Evolutionary conservation across 2,329 filamentous ascomycete genomes (phyloP).

Genomic region (Alternaria atra): DNA sequence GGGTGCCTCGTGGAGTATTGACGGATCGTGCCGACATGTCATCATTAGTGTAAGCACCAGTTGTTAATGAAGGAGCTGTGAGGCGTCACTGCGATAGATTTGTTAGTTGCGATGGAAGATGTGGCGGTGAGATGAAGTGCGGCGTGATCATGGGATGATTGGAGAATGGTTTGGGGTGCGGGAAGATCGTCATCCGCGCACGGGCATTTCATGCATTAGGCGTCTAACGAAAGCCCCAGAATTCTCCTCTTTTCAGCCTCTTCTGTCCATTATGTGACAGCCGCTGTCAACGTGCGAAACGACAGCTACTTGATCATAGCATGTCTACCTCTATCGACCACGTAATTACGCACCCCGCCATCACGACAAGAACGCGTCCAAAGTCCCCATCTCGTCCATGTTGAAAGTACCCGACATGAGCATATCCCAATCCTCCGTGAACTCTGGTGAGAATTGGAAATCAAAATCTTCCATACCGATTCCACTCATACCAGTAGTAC

Average conservation of each 20-base stretch:
- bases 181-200: conserved; percentile 25
- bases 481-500: not conserved
- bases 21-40: conserved; percentile 4
- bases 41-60: conserved; percentile 18
- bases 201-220: conserved; percentile 17
- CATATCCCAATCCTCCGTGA: conserved; percentile 29
- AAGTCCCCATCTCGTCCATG: conserved; percentile 11
- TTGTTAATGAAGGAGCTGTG: conserved; percentile 1
- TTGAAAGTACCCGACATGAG: conserved; percentile 28
- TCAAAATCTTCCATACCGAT: conserved; percentile 4
- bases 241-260: not conserved
- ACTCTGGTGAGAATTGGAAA: conserved; percentile 19
- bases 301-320: not conserved
- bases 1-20: conserved; percentile 2
- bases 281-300: conserved; percentile 14
- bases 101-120: conserved; percentile 6
- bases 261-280: conserved; percentile 5
- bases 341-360: not conserved
- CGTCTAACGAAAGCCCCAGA: conserved; percentile 11
- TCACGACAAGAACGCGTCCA: conserved; percentile 14
- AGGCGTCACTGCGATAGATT: conserved; percentile 8
- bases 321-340: not conserved
- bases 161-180: conserved; percentile 13
- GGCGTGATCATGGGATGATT: conserved; percentile 3
- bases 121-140: conserved; percentile 13